A percentile compares a stretch with the other conserved stretches of the same genome.
Evolutionary conservation across 495 filamentous ascomycete species (phyloP).

Genomic region (Hypoxylon trugodes): DNA sequence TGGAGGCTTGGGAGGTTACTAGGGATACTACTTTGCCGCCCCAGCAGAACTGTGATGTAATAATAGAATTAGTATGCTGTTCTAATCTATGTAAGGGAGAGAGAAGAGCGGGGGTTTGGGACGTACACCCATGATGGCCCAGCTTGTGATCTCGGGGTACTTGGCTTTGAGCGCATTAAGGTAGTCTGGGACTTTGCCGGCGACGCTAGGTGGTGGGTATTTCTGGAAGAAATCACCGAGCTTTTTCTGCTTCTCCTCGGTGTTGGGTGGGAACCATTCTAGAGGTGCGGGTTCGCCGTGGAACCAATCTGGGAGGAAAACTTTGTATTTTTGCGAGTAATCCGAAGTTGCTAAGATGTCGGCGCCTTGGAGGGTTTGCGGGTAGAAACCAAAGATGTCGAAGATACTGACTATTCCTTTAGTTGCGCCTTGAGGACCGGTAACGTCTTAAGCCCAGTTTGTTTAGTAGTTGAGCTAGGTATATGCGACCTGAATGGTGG

Average conservation of each 20-base stretch:
- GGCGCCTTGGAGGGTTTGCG: slow-evolving; percentile 73
- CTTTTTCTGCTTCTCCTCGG: slow-evolving; percentile 77
- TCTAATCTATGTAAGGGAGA: not conserved
- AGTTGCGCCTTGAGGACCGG: slow-evolving; percentile 64
- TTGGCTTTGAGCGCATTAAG: slow-evolving; percentile 64
- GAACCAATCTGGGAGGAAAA: slow-evolving; percentile 78
- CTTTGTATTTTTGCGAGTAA: slow-evolving; percentile 64
- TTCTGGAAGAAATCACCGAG: slow-evolving; percentile 80
- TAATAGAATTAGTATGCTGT: not conserved
- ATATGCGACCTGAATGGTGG: not conserved
- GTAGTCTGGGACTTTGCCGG: slow-evolving; percentile 68
- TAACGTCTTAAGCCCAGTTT: slow-evolving; percentile 60
- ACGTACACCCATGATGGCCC: slow-evolving; percentile 81
- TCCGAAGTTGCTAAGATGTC: slow-evolving; percentile 71
- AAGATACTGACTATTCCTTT: slow-evolving; percentile 69
- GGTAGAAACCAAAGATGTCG: slow-evolving; percentile 78
- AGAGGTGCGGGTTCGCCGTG: slow-evolving; percentile 64
- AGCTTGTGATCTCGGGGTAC: slow-evolving; percentile 71
- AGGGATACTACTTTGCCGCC: slow-evolving; percentile 76
- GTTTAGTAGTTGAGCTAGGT: slow-evolving; percentile 9
- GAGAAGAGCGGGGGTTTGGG: not conserved
- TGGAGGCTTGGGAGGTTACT: slow-evolving; percentile 65
- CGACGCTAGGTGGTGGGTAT: slow-evolving; percentile 67
- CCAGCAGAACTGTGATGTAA: slow-evolving; percentile 75
- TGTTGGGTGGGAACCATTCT: slow-evolving; percentile 78